Percentiles rank a stretch among this genome's conserved stretches.
These are phyloP conservation scores for Rhodotorula diobovata DNA, from an alignment of 768 basidiomycete species.

Conservation along the genomic window DNA sequence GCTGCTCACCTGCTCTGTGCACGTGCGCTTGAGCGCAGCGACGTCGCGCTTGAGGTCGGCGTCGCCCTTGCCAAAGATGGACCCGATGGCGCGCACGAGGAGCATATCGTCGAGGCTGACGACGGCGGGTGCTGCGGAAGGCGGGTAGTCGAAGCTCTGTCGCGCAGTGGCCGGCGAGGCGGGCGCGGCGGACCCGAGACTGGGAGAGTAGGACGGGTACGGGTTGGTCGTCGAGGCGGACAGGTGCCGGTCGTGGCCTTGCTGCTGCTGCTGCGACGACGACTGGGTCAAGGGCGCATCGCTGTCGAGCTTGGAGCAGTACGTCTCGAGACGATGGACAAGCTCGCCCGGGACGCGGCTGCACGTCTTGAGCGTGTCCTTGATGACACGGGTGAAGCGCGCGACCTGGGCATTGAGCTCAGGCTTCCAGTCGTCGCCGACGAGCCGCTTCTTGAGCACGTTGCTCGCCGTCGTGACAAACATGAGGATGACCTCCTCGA, in stretches of 20 bases:
- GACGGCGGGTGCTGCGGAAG: conserved; percentile 53
- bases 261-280: conserved; percentile 41
- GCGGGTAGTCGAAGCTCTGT: conserved; percentile 52
- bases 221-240: conserved; percentile 28
- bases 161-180: conserved; percentile 55
- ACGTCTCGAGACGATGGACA: conserved; percentile 71
- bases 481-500: conserved; percentile 93
- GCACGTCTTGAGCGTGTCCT: conserved; percentile 60
- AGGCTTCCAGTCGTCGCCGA: conserved; percentile 78
- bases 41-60: conserved; percentile 68
- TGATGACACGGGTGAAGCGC: conserved; percentile 76
- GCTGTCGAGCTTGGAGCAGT: conserved; percentile 66
- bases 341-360: conserved; percentile 72
- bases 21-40: conserved; percentile 59
- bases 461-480: conserved; percentile 87
- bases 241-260: conserved; percentile 53
- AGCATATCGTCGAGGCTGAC: conserved; percentile 68
- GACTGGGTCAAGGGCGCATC: conserved; percentile 50
- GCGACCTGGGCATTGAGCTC: conserved; percentile 90
- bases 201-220: conserved; percentile 26
- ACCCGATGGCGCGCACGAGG: conserved; percentile 64
- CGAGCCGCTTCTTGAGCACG: conserved; percentile 71
- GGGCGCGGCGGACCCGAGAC: not conserved
- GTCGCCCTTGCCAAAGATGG: conserved; percentile 69
- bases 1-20: conserved; percentile 61